Base-by-base conservation (phyloP, 768 basidiomycete species). In the Russula virescens region DNA sequence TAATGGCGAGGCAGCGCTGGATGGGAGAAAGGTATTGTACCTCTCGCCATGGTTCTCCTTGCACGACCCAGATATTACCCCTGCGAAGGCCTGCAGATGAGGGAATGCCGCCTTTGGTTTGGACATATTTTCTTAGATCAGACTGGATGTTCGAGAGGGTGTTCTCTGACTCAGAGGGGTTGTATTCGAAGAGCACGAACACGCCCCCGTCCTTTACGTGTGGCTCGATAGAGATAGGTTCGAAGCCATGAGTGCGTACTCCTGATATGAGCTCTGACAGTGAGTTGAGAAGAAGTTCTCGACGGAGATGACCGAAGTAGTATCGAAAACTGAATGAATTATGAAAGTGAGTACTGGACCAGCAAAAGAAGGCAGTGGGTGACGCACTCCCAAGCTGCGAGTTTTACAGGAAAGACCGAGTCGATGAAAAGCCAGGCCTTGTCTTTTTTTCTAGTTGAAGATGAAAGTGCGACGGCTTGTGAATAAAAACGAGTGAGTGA, bases 131-230 rank as follows among this genome's bases (percentile, higher is more conserved):
- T 55, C 76, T 75, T 1, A 90, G 69, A 23, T 78, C 74, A 2
- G 73, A 67, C 66, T 87, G 75, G 6, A 94, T 82, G 2, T 74
- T 73, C 26, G 73, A 71, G 9, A 84, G 69, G 19, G 70, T 66
- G 63, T 76, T 75, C 34, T 64, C 68, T 8, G 64, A 62, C 34
- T 54, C 47, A n/a, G 60, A 62, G 3, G 77, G 72, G 34, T 67
- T 73, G 69, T 87, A 95, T 23, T 77, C 74, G 71, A 94, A 92
- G 35, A 79, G 79, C 42, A 94, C 86, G 70, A 92, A 94, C 18
- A 91, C 86, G 5, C 94, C 94, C 2, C 93, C 93, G 64, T 94
- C 92, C 68, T 94, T 95, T 55, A 75, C 73, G 64, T 84, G 79
- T 8, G 85, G 84, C 56, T 90, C 79, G 6, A 92, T 69, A 25